These are phyloP conservation scores for Euryodendron excelsum DNA, from an alignment of 148 eudicot genomes.

Conservation along the genomic window DNA sequence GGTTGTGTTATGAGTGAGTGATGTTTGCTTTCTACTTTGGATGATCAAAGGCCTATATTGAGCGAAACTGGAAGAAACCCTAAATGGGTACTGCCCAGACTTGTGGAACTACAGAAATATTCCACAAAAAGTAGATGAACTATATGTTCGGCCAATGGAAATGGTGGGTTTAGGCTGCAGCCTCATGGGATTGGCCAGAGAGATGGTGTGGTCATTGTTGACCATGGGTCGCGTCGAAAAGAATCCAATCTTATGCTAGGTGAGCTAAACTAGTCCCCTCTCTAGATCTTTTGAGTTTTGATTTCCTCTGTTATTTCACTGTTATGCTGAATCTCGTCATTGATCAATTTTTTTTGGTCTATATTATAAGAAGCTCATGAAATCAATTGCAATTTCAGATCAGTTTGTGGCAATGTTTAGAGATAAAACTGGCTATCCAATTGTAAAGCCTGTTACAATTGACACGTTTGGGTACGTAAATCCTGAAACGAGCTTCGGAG, in stretches of 20 bases:
- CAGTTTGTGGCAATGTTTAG: constrained; percentile 84
- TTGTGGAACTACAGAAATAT: constrained; percentile 23
- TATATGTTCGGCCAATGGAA: constrained; percentile 25
- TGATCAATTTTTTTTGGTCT: neutral
- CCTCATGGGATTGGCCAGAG: constrained; percentile 41
- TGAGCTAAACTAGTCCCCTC: constrained; percentile 23
- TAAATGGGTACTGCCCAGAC: constrained; percentile 17
- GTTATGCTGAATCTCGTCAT: neutral
- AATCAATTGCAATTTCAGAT: constrained; percentile 43
- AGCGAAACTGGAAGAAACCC: constrained; percentile 26
- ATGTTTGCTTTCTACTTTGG: too few relatives aligned
- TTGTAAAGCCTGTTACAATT: constrained; percentile 97
- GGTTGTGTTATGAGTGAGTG: too few relatives aligned
- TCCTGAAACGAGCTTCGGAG: too few relatives aligned
- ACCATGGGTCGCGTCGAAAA: constrained; percentile 91
- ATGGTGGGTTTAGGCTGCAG: constrained; percentile 32
- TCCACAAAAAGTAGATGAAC: constrained; percentile 19
- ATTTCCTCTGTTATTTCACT: neutral
- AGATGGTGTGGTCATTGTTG: constrained; percentile 85
- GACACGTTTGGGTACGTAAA: too few relatives aligned
- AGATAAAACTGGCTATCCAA: constrained; percentile 69
- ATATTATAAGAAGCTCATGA: neutral
- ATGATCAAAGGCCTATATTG: constrained; percentile 8
- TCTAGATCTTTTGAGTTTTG: neutral
- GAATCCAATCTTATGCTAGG: constrained; percentile 89